phyloP scores from a whole-genome alignment of 2,329 filamentous ascomycete genomes.

The Colletotrichum orchidophilum region DNA sequence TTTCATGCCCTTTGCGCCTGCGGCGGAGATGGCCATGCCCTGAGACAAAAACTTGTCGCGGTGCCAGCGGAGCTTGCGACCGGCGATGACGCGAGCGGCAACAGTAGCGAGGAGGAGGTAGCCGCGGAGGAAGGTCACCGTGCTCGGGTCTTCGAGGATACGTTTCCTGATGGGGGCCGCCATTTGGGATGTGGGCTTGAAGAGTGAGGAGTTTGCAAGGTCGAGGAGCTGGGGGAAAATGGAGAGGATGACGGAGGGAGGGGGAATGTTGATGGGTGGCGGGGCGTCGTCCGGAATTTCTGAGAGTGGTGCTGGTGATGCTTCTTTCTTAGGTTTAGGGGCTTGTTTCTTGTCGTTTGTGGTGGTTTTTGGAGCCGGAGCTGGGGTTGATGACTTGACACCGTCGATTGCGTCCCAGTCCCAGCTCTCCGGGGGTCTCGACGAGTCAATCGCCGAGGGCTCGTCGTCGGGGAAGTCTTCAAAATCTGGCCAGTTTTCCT shows the following conservation, averaged over 20 bases:
- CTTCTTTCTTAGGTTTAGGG: neutral
- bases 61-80: constrained; percentile 89
- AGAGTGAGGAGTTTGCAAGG: constrained; percentile 70
- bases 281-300: constrained; percentile 46
- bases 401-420: constrained; percentile 58
- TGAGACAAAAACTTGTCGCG: constrained; percentile 86
- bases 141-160: constrained; percentile 70
- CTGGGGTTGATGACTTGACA: constrained; percentile 32
- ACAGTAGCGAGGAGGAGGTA: constrained; percentile 73
- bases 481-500: constrained; percentile 63
- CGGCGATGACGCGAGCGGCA: constrained; percentile 83
- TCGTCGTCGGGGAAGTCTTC: constrained; percentile 50
- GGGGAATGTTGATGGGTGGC: constrained; percentile 88
- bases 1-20: constrained; percentile 88
- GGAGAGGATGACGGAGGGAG: constrained; percentile 83
- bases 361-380: neutral
- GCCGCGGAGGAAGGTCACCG: constrained; percentile 69
- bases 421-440: constrained; percentile 49
- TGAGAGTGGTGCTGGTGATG: neutral
- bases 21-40: constrained; percentile 86
- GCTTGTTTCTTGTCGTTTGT: neutral
- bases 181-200: constrained; percentile 70
- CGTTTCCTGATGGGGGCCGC: constrained; percentile 65
- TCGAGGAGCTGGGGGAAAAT: constrained; percentile 78
- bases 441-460: constrained; percentile 34